Evolutionary conservation across 2,329 filamentous ascomycete species (phyloP).

Genomic region (Scopulariopsis brevicaulis): DNA sequence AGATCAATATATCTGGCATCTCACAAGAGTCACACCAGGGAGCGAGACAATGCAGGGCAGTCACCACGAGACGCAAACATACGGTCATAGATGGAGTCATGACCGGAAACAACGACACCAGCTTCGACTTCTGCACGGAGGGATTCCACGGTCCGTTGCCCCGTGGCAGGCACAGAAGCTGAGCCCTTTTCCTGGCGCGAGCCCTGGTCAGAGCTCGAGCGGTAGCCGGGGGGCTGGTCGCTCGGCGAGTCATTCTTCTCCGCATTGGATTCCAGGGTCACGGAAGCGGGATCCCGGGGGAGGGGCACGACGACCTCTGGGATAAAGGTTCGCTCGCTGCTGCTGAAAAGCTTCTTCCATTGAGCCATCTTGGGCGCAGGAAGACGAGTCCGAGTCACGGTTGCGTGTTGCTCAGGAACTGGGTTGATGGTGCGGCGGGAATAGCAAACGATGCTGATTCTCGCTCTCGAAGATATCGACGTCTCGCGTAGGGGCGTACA

Average conservation of each 20-base stretch:
- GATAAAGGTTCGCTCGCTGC: neutral
- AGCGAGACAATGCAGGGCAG: neutral
- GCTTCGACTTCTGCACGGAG: neutral
- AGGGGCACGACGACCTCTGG: neutral
- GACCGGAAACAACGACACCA: neutral
- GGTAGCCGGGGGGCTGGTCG: neutral
- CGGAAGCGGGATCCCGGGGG: neutral
- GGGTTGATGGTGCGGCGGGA: neutral
- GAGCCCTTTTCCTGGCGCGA: neutral
- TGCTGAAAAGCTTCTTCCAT: neutral
- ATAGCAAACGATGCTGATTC: neutral
- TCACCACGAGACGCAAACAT: neutral
- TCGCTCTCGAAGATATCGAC: neutral
- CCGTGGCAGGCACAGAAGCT: neutral
- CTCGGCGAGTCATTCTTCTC: neutral
- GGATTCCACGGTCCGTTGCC: neutral
- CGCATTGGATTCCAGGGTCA: neutral
- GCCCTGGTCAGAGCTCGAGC: neutral
- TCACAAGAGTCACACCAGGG: neutral
- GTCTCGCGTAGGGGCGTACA: neutral
- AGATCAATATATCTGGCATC: neutral
- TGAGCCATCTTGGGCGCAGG: neutral
- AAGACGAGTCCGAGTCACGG: neutral
- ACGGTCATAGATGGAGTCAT: neutral
- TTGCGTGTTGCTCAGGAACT: neutral